These are phyloP conservation scores for Moricandia arvensis DNA, from an alignment of 345 rosid genomes.

Conservation along the genomic window DNA sequence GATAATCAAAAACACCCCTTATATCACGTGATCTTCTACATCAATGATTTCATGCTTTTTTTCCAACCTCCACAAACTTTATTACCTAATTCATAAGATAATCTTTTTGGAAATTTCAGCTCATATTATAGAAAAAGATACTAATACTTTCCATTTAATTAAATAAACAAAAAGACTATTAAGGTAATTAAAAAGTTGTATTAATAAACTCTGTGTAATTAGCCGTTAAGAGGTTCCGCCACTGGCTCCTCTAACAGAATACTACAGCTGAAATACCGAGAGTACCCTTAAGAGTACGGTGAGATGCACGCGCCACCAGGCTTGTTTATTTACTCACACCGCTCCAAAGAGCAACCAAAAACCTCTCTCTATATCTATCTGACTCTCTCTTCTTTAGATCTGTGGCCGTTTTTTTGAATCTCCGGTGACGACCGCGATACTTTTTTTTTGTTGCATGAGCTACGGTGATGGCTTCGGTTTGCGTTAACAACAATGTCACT, in stretches of 20 bases:
- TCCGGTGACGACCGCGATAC: not conserved
- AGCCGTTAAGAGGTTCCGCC: constrained; percentile 34
- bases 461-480: constrained; percentile 74
- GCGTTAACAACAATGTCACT: constrained; percentile 64
- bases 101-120: constrained; percentile 11
- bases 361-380: constrained; percentile 4
- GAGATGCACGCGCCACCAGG: constrained; percentile 38
- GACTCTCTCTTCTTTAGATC: constrained; percentile 22
- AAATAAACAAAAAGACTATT: not conserved
- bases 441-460: not conserved
- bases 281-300: not conserved
- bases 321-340: constrained; percentile 21
- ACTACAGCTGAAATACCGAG: not conserved
- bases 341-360: constrained; percentile 22
- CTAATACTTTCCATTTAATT: constrained; percentile 9
- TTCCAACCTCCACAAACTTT: constrained; percentile 2
- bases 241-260: constrained; percentile 16
- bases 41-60: constrained; percentile 21
- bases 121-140: not conserved
- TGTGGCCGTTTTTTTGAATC: constrained; percentile 10
- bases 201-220: not conserved
- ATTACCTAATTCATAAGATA: not conserved
- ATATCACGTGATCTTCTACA: constrained; percentile 29
- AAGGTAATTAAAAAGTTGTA: not conserved
- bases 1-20: not conserved